phyloP scores from a whole-genome alignment of 1,284 basidiomycete genomes.

The Pseudozyma sp. region DNA sequence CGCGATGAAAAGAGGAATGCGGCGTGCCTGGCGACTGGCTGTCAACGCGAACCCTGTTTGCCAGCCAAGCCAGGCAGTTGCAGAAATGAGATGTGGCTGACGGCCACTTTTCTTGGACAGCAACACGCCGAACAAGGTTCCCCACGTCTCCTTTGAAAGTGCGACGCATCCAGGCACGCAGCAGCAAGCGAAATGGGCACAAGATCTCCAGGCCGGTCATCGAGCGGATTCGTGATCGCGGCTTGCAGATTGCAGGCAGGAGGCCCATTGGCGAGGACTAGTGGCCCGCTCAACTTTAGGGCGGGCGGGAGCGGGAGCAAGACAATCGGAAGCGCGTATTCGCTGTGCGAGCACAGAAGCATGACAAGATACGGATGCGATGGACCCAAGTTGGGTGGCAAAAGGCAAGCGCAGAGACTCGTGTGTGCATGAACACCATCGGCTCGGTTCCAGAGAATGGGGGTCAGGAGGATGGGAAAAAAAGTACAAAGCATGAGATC shows the following conservation, averaged over 20 bases:
- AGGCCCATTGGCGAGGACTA: too few species aligned
- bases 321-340: too few species aligned
- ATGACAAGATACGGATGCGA: conserved; percentile 3
- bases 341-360: too few species aligned
- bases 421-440: conserved; percentile 12
- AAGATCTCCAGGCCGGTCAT: too few species aligned
- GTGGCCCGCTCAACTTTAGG: too few species aligned
- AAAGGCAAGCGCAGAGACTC: conserved; percentile 9
- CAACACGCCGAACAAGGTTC: conserved; percentile 1
- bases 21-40: too few species aligned
- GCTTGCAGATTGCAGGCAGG: too few species aligned
- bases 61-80: not conserved
- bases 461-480: conserved; percentile 27
- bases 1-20: not conserved
- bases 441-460: conserved; percentile 12
- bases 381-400: conserved; percentile 15
- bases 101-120: conserved; percentile 20
- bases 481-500: conserved; percentile 8
- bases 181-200: too few species aligned
- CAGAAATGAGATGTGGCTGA: not conserved
- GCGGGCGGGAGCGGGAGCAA: too few species aligned
- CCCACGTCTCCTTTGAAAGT: too few species aligned
- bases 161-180: too few species aligned
- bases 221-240: too few species aligned
- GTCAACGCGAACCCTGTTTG: not conserved